Conservation (phyloP, 768 basidiomycete genomes). For the Atractiella rhizophila region DNA sequence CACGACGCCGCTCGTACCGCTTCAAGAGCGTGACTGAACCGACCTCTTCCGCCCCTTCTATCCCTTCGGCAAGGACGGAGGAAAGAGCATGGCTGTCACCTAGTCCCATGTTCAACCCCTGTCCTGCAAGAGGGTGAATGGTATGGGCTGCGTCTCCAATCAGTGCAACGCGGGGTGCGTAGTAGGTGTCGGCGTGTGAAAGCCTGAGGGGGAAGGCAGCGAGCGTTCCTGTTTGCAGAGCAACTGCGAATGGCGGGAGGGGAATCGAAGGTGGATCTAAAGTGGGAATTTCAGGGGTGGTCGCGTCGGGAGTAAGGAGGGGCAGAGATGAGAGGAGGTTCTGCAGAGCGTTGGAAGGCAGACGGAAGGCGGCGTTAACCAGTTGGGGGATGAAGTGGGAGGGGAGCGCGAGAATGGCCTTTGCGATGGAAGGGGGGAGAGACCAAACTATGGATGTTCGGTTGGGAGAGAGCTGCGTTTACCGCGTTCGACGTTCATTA, state of each 20-base stretch:
- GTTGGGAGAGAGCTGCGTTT: conserved; percentile 27
- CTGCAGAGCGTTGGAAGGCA: conserved; percentile 45
- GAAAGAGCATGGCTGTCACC: conserved; percentile 54
- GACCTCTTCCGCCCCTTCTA: conserved; percentile 57
- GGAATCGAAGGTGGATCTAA: not conserved
- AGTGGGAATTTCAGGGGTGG: conserved; percentile 1
- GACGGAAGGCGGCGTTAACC: conserved; percentile 74
- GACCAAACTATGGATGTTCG: conserved; percentile 86
- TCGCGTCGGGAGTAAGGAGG: conserved; percentile 15
- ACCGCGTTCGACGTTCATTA: not conserved
- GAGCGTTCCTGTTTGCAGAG: conserved; percentile 42
- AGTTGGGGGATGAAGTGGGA: conserved; percentile 39
- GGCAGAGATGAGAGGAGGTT: conserved; percentile 35
- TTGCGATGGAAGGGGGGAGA: conserved; percentile 47
- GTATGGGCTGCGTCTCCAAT: conserved; percentile 93
- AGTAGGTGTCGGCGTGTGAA: conserved; percentile 61
- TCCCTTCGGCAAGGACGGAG: conserved; percentile 34
- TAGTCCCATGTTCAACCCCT: conserved; percentile 84
- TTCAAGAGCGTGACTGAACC: conserved; percentile 38
- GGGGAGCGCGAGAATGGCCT: conserved; percentile 41
- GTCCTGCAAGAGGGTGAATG: conserved; percentile 80
- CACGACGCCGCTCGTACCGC: conserved; percentile 55
- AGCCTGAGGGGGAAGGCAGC: conserved; percentile 78
- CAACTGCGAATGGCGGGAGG: conserved; percentile 51
- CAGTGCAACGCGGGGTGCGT: conserved; percentile 57